Conservation (phyloP, 345 rosid genomes). For the Aquilaria sinensis region DNA sequence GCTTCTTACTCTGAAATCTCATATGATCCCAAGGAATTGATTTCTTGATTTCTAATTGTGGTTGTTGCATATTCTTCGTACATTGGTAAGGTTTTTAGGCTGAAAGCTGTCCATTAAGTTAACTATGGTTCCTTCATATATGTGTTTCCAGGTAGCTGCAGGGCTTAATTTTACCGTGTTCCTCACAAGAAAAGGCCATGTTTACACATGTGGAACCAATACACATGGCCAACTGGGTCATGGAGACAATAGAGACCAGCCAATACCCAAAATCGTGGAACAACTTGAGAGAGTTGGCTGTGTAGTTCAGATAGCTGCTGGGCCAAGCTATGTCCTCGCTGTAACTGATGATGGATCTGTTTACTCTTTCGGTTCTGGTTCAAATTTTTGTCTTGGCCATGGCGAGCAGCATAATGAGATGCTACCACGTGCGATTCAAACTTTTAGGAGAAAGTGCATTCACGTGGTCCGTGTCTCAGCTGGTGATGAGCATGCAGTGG, state of each 20-base stretch:
- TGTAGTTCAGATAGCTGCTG: conserved; percentile 81
- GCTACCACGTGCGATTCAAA: conserved; percentile 71
- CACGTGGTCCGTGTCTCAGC: conserved; percentile 89
- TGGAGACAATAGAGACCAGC: conserved; percentile 75
- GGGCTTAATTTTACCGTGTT: conserved; percentile 88
- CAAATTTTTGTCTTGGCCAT: conserved; percentile 91
- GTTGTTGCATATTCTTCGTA: background rate
- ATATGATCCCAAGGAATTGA: too few relatives aligned
- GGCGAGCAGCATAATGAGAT: conserved; percentile 91
- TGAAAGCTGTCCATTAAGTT: conserved; percentile 4
- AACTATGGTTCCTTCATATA: too few relatives aligned
- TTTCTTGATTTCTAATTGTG: background rate
- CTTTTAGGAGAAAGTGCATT: conserved; percentile 60
- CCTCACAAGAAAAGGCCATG: conserved; percentile 72
- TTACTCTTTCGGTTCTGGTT: conserved; percentile 92
- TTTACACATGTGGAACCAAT: conserved; percentile 78
- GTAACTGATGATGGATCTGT: conserved; percentile 56
- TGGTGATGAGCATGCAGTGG: conserved; percentile 94
- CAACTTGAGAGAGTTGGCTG: conserved; percentile 45
- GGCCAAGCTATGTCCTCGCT: conserved; percentile 80
- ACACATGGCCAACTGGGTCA: conserved; percentile 92
- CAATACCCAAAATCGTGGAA: conserved; percentile 62
- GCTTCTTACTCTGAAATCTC: too few relatives aligned
- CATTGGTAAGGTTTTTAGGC: conserved; percentile 3
- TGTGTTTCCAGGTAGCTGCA: conserved; percentile 67